These are phyloP conservation scores for Taphrina populina DNA, from an alignment of 1,139 yeast species.

Conservation along the genomic window DNA sequence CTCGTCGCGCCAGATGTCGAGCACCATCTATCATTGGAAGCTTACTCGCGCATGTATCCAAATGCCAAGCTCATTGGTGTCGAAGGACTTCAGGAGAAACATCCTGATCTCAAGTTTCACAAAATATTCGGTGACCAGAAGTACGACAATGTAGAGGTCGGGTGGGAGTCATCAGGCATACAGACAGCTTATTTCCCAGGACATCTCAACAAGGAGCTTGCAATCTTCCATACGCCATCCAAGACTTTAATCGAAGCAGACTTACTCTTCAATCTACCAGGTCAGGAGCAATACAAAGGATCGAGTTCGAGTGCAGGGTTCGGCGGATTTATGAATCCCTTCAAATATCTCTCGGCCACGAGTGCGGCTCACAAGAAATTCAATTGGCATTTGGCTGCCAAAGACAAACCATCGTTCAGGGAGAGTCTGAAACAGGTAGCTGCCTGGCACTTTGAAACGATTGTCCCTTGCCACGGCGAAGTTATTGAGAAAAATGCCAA, in stretches of 20 bases:
- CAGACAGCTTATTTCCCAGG: constrained; percentile 58
- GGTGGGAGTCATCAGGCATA: constrained; percentile 44
- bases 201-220: constrained; percentile 58
- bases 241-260: constrained; percentile 59
- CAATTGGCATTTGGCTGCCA: constrained; percentile 16
- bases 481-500: constrained; percentile 47
- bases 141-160: constrained; percentile 20
- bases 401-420: constrained; percentile 37
- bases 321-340: constrained; percentile 8
- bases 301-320: constrained; percentile 39
- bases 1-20: constrained; percentile 44
- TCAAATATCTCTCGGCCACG: constrained; percentile 13
- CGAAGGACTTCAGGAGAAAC: constrained; percentile 45
- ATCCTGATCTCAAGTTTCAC: constrained; percentile 21
- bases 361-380: constrained; percentile 18
- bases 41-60: constrained; percentile 55
- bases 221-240: constrained; percentile 52
- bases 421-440: constrained; percentile 44
- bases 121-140: constrained; percentile 28
- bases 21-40: constrained; percentile 47
- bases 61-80: constrained; percentile 54
- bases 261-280: constrained; percentile 55
- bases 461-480: constrained; percentile 62
- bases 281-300: constrained; percentile 50
- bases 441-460: constrained; percentile 53